These are phyloP conservation scores for Amphibolis antarctica DNA, from an alignment of 106 monocot species.

Conservation along the genomic window DNA sequence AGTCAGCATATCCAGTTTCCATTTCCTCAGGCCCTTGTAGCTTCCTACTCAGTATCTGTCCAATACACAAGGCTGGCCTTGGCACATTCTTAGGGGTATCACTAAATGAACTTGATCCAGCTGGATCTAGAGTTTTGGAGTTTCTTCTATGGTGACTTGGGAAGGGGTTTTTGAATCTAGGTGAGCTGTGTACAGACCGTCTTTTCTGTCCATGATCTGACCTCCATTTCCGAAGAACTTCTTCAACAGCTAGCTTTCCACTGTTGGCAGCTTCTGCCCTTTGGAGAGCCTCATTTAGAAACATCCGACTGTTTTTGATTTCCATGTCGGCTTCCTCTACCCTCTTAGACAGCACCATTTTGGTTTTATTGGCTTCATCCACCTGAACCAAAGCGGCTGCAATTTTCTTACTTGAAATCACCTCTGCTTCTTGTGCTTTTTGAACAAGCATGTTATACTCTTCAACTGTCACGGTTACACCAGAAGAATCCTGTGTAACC, in stretches of 20 bases:
- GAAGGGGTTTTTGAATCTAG: conserved; percentile 48
- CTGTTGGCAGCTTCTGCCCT: conserved; percentile 44
- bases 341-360: conserved; percentile 24
- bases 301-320: conserved; percentile 38
- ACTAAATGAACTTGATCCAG: background rate
- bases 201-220: conserved; percentile 48
- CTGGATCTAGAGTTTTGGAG: conserved; percentile 1
- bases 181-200: conserved; percentile 19
- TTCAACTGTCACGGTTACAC: conserved; percentile 30
- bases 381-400: conserved; percentile 38
- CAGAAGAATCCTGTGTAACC: conserved; percentile 9
- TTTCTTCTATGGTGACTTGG: conserved; percentile 16
- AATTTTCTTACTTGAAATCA: conserved; percentile 25
- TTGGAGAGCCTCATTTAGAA: conserved; percentile 45
- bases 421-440: conserved; percentile 50
- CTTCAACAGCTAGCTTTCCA: conserved; percentile 50
- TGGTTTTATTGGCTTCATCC: conserved; percentile 45
- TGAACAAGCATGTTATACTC: conserved; percentile 41
- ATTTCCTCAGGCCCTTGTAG: conserved; percentile 38
- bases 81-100: conserved; percentile 15
- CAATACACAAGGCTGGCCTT: conserved; percentile 54
- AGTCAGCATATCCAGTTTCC: conserved; percentile 1
- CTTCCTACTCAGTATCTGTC: conserved; percentile 78
- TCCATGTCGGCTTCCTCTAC: conserved; percentile 51
- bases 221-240: conserved; percentile 56